Evolutionary conservation across 805 yeast species (phyloP).

Genomic region (Wilhelminamyces savonicus): DNA sequence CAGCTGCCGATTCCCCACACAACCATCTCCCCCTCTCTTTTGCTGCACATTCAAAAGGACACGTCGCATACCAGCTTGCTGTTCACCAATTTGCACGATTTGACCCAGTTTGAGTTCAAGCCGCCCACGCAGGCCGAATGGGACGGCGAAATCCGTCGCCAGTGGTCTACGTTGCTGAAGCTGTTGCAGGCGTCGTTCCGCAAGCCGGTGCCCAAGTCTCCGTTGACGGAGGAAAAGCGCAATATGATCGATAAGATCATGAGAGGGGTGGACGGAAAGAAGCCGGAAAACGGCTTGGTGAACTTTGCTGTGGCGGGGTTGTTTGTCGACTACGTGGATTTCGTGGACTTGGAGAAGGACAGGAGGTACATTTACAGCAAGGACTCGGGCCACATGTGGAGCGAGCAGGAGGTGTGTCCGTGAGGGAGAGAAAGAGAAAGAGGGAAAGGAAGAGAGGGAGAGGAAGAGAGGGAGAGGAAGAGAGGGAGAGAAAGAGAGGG

Average conservation of each 20-base stretch:
- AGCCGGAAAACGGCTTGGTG: constrained; percentile 54
- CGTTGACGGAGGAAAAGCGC: constrained; percentile 47
- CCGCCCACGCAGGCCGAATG: constrained; percentile 62
- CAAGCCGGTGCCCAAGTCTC: constrained; percentile 67
- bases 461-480: not conserved
- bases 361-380: constrained; percentile 50
- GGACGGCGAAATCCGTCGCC: constrained; percentile 54
- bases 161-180: constrained; percentile 59
- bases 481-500: constrained; percentile 1
- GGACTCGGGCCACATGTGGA: constrained; percentile 53
- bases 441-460: not conserved
- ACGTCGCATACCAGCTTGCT: constrained; percentile 16
- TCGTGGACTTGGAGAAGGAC: constrained; percentile 53
- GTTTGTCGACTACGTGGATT: constrained; percentile 67
- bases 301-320: constrained; percentile 66
- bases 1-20: constrained; percentile 16
- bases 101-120: constrained; percentile 15
- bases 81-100: constrained; percentile 21
- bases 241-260: constrained; percentile 62
- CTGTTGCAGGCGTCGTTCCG: constrained; percentile 59
- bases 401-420: constrained; percentile 75
- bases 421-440: too few species aligned
- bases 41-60: constrained; percentile 12
- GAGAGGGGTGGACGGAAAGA: constrained; percentile 79
- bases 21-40: constrained; percentile 22